Evolutionary conservation across 768 basidiomycete genomes (phyloP).

Genomic region (Albatrellus ellisii): DNA sequence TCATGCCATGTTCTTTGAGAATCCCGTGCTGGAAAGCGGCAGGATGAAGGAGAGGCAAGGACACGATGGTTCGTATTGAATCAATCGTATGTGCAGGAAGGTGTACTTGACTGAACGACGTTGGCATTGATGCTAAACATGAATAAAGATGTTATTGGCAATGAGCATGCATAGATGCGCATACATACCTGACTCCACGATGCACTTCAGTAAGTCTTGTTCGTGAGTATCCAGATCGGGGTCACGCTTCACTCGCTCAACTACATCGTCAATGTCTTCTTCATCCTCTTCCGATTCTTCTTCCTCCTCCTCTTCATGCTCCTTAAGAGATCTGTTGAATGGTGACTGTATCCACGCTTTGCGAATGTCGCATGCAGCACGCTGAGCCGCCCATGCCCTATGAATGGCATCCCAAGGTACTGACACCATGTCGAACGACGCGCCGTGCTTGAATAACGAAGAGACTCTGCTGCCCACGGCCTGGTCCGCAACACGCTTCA

Average conservation of each 20-base stretch:
- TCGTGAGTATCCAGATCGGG: constrained; percentile 72
- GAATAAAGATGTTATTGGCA: constrained; percentile 8
- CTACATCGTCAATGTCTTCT: constrained; percentile 64
- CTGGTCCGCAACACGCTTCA: constrained; percentile 63
- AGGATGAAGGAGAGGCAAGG: constrained; percentile 78
- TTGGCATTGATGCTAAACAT: constrained; percentile 51
- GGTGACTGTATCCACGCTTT: constrained; percentile 56
- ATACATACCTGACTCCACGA: constrained; percentile 64
- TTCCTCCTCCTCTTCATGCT: constrained; percentile 24
- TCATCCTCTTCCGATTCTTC: constrained; percentile 16
- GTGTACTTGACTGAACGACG: constrained; percentile 81
- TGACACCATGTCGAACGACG: constrained; percentile 29
- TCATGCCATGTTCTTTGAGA: constrained; percentile 84
- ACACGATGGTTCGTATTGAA: constrained; percentile 83
- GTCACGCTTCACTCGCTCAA: constrained; percentile 68
- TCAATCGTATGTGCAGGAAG: constrained; percentile 83
- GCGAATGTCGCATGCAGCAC: constrained; percentile 24
- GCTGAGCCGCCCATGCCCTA: constrained; percentile 7
- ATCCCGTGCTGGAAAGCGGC: constrained; percentile 82
- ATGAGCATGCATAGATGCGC: not conserved
- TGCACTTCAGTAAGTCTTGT: constrained; percentile 66
- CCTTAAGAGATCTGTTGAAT: constrained; percentile 36
- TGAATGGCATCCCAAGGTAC: constrained; percentile 48
- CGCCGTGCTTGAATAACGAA: constrained; percentile 7
- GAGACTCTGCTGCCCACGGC: constrained; percentile 53